Base-by-base conservation (phyloP, 148 eudicot genomes). In the Cornus florida region DNA sequence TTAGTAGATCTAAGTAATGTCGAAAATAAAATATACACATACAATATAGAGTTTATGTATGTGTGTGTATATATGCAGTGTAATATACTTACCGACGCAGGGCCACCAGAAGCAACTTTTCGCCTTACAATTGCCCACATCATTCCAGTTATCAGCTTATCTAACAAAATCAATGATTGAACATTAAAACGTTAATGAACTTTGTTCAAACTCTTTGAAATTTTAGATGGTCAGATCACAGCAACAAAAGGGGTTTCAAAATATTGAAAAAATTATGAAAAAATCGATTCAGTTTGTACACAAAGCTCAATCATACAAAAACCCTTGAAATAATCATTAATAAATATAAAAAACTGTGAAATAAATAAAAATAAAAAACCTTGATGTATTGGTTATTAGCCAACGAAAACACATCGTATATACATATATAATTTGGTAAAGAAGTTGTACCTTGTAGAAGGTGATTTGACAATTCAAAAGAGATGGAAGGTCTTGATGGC, bases 21-120 rank as follows among this genome's bases (percentile, higher is more conserved):
- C 38, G 2, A 35, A 4, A 35, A 4, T 28, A 28, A 28, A 70
- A 10, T 50, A 3, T 31, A 10, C 6, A 1, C 13, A 69, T 14
- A 77, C 20, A 48, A n/a, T 28, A 53, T 28, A 0, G 28, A 28
- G 28, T 28, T 28, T 28, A 28, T 28, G 28, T 28, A 28, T 28
- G 28, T 28, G 28, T 28, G 28, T 28, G 28, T 35, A 35, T 35
- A 35, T 35, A 35, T 35, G 3, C 38, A 35, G 38, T 35, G 38
- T 73, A 13, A 16, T 0, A 24, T 5, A 48, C 64, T 69, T 20
- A 77, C 79, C 50, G 73, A 50, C 10, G 67, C 22, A 53, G 73
- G 50, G 66, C 14, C 73, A n/a, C 66, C 43, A 17, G 73, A 69
- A 19, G 73, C 79, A 69, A 77, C 32, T 69, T 77, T 77, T 6